Conservation (phyloP, 2,329 filamentous ascomycete genomes). For the Penicillium aurantiogriseum region DNA sequence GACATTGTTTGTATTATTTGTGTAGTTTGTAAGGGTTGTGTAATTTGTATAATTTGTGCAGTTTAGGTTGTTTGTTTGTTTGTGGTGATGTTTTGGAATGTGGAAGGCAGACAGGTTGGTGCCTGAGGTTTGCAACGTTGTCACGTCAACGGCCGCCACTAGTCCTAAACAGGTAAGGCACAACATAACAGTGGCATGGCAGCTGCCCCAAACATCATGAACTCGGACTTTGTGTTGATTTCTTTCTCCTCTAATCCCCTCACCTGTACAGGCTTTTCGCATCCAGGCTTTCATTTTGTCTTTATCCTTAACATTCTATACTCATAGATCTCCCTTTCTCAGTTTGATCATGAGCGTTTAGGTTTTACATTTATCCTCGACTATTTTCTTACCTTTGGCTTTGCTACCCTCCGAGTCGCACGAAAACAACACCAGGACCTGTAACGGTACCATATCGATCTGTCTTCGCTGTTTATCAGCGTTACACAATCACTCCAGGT, state of each 20-base stretch:
- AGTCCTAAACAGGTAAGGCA: constrained; percentile 32
- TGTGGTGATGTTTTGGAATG: constrained; percentile 5
- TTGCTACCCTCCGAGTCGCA: constrained; percentile 9
- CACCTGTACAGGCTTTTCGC: constrained; percentile 9
- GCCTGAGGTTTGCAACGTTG: constrained; percentile 36
- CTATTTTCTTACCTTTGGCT: constrained; percentile 16
- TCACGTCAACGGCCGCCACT: constrained; percentile 40
- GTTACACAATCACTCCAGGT: constrained; percentile 1
- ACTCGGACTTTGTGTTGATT: constrained; percentile 25
- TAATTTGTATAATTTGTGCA: background rate
- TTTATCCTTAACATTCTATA: constrained; percentile 28
- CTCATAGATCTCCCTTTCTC: background rate
- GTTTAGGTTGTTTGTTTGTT: constrained; percentile 3
- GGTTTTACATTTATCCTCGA: constrained; percentile 14
- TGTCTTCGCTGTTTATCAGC: constrained; percentile 7
- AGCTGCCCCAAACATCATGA: constrained; percentile 35
- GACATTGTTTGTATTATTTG: background rate
- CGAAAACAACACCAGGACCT: background rate
- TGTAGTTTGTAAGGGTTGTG: background rate
- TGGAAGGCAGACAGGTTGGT: constrained; percentile 1
- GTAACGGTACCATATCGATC: constrained; percentile 3
- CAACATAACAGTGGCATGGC: constrained; percentile 44
- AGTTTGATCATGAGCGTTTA: constrained; percentile 33
- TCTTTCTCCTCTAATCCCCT: constrained; percentile 21
- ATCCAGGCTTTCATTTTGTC: background rate